Evolutionary conservation across 1,284 basidiomycete genomes (phyloP).

Genomic region (Rhodotorula sp.): DNA sequence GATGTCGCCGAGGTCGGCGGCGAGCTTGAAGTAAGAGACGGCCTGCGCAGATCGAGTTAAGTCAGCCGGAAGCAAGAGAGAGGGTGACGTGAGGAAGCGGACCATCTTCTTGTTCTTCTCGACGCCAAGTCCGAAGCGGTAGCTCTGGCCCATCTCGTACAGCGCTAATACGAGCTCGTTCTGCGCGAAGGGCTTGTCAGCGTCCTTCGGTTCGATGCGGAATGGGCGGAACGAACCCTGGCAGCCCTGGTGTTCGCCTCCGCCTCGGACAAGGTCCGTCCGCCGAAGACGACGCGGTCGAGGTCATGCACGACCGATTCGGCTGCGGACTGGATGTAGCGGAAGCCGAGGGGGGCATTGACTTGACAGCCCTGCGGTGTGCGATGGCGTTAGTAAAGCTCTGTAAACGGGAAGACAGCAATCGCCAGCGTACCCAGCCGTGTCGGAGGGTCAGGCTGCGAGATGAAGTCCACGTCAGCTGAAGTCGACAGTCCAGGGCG

Average conservation of each 20-base stretch:
- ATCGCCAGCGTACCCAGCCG: slow-evolving; percentile 63
- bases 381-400: not conserved
- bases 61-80: not conserved
- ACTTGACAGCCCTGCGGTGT: slow-evolving; percentile 43
- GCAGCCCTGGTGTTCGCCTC: slow-evolving; percentile 50
- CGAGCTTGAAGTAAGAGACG: slow-evolving; percentile 67
- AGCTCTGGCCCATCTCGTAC: slow-evolving; percentile 88
- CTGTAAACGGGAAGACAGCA: slow-evolving; percentile 22
- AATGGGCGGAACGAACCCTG: slow-evolving; percentile 48
- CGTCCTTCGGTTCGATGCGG: no score
- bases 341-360: slow-evolving; percentile 71
- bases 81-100: not conserved
- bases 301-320: slow-evolving; percentile 76
- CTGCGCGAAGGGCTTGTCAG: slow-evolving; percentile 47
- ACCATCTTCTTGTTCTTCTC: slow-evolving; percentile 78
- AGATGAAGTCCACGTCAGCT: not conserved
- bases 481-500: fast-evolving
- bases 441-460: slow-evolving; percentile 62
- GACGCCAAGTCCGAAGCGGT: slow-evolving; percentile 87
- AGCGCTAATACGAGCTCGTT: slow-evolving; percentile 81
- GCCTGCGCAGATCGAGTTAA: slow-evolving; percentile 6
- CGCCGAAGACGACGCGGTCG: slow-evolving; percentile 55
- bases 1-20: slow-evolving; percentile 75
- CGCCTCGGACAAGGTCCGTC: slow-evolving; percentile 47
- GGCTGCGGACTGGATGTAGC: slow-evolving; percentile 77